These are phyloP conservation scores for Pichia exigua DNA, from an alignment of 805 yeast genomes.

Conservation along the genomic window DNA sequence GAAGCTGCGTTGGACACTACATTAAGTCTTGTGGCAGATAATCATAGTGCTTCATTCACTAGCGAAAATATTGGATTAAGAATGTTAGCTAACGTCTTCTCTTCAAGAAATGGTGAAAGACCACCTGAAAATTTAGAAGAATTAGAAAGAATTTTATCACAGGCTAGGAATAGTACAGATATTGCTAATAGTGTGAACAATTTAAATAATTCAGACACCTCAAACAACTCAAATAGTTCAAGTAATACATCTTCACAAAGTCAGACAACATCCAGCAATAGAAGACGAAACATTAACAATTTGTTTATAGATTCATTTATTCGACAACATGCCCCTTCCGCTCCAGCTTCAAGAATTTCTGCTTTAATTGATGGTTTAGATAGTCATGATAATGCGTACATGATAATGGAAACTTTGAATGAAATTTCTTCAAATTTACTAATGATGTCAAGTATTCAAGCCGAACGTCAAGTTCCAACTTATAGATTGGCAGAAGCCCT, in stretches of 20 bases:
- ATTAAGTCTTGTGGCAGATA: not conserved
- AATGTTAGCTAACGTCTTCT: slow-evolving; percentile 11
- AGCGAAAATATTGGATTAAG: slow-evolving; percentile 3
- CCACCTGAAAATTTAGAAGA: not conserved
- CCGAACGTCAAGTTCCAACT: slow-evolving; percentile 59
- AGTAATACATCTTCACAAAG: not conserved
- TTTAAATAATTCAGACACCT: not conserved
- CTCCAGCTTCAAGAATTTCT: slow-evolving; percentile 14
- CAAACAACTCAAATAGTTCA: not conserved
- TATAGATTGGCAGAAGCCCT: slow-evolving; percentile 46
- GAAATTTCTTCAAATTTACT: slow-evolving; percentile 57
- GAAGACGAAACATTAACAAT: not conserved
- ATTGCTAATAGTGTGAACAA: not conserved
- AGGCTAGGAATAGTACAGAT: not conserved
- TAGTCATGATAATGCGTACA: slow-evolving; percentile 47
- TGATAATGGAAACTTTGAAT: slow-evolving; percentile 55
- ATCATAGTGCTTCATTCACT: not conserved
- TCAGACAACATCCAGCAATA: not conserved
- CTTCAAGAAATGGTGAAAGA: not conserved
- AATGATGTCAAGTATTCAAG: slow-evolving; percentile 55
- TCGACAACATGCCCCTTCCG: slow-evolving; percentile 18
- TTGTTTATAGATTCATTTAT: slow-evolving; percentile 22
- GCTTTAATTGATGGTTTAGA: slow-evolving; percentile 31
- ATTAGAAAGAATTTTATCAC: not conserved
- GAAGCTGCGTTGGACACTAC: slow-evolving; percentile 8